Percentiles rank a stretch among this genome's conserved stretches.
phyloP scores from a whole-genome alignment of 768 basidiomycete genomes.

The Chalciporus piperatus region DNA sequence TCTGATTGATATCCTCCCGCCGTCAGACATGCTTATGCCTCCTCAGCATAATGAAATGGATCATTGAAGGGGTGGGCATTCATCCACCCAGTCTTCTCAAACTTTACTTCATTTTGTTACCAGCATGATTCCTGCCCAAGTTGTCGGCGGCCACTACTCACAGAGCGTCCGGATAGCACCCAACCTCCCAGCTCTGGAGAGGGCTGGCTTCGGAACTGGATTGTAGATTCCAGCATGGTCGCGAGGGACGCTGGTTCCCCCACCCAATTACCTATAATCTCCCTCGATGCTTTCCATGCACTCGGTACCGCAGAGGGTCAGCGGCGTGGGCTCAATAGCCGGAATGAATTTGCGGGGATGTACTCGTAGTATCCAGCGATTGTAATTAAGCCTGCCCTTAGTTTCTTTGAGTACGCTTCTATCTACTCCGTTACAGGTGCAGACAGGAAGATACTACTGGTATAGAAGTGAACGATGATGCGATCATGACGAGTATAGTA shows the following conservation, averaged over 20 bases:
- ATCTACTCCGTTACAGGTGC: slow-evolving; percentile 22
- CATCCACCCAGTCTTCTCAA: neutral
- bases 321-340: slow-evolving; percentile 8
- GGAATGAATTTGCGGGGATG: slow-evolving; percentile 49
- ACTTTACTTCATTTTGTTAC: slow-evolving; percentile 8
- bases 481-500: slow-evolving; percentile 19
- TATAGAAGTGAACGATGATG: slow-evolving; percentile 10
- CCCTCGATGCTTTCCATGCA: slow-evolving; percentile 12
- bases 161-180: slow-evolving; percentile 13
- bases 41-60: slow-evolving; percentile 64
- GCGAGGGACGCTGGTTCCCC: slow-evolving; percentile 10
- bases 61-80: slow-evolving; percentile 47
- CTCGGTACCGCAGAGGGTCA: slow-evolving; percentile 9
- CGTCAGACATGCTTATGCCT: slow-evolving; percentile 14
- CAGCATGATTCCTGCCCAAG: slow-evolving; percentile 67
- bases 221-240: slow-evolving; percentile 19
- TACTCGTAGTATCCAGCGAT: slow-evolving; percentile 43
- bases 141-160: slow-evolving; percentile 52
- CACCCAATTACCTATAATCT: slow-evolving; percentile 17
- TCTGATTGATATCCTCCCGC: slow-evolving; percentile 3
- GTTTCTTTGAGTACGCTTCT: slow-evolving; percentile 20
- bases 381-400: slow-evolving; percentile 14
- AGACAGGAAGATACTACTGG: slow-evolving; percentile 22
- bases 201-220: slow-evolving; percentile 23
- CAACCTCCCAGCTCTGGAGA: slow-evolving; percentile 2